Evolutionary conservation across 2,329 filamentous ascomycete genomes (phyloP), one percentile per base, ranked within the genome.

Genomic region (Fusarium transvaalense): DNA sequence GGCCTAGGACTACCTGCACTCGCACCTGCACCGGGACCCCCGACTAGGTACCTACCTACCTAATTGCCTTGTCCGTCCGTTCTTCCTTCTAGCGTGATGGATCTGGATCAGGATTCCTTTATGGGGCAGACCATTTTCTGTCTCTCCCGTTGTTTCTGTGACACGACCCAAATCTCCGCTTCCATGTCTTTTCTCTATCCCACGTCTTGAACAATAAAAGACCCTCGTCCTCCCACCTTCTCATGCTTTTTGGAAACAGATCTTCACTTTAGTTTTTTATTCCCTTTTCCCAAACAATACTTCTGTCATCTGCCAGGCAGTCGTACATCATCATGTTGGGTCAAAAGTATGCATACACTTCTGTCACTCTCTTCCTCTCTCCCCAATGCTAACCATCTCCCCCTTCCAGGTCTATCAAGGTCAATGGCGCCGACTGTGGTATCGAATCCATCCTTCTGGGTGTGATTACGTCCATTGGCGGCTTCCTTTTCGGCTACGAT

Each of bases 401-500:
- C 31, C 31, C 23, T 7, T 19, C 3, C 39, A 82, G 80, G 61
- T 81, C 79, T 35, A 75, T 82, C 71, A 79, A 76, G 57, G 61
- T 82, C 74, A 82, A 81, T 71, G 81, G 81, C 64, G 80, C 79
- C 73, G 75, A 81, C 47, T 82, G 80, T 53, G 80, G 81, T 46
- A 56, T 75, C 25, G 80, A 82, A 64, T 68, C 81, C 25, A 66
- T 83, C 61, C 52, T 83, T 29, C 70, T 88, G 29, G 85, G 85
- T 43, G 77, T 83, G 34, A 80, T 84, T 41, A 87, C 86, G 42
- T 86, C 84, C 43, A 83, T 89, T 39, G 87, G 87, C 63, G 88
- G 86, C 47, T 88, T 88, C 76, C 82, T 90, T 64, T 89, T 89
- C 75, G 88, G 88, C 47, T 89, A 89, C 69, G 88, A 89, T 68